Percentiles rank a stretch among this genome's conserved stretches.
phyloP scores from a whole-genome alignment of 129 eudicot species.

The Chrysanthemum seticuspe region DNA sequence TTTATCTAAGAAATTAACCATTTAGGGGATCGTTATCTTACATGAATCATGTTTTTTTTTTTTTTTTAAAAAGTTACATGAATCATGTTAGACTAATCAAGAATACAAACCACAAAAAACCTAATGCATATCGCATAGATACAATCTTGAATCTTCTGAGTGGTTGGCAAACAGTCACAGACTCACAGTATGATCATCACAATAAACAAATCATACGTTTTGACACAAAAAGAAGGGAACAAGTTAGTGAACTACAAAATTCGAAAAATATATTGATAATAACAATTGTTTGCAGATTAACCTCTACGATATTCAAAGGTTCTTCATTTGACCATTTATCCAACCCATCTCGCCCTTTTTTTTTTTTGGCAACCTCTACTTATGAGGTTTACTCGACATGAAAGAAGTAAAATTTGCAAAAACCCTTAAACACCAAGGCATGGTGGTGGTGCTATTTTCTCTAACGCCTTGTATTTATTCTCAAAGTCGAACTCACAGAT shows the following conservation, averaged over 20 bases:
- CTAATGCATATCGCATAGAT: too few species aligned
- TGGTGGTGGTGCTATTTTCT: slow-evolving; percentile 20
- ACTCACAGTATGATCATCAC: too few species aligned
- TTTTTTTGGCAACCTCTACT: not conserved
- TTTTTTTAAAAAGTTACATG: too few species aligned
- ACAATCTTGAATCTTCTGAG: too few species aligned
- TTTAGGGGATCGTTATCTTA: too few species aligned
- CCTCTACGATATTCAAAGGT: not conserved
- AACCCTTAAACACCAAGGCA: slow-evolving; percentile 17
- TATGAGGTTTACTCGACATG: not conserved
- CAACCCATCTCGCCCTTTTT: not conserved
- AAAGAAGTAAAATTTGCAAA: slow-evolving; percentile 8
- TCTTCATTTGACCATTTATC: not conserved
- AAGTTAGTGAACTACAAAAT: not conserved
- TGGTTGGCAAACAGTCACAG: too few species aligned
- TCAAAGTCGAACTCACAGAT: slow-evolving; percentile 23
- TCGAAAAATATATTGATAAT: not conserved
- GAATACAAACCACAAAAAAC: too few species aligned
- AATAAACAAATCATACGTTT: not conserved
- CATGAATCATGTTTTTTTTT: too few species aligned
- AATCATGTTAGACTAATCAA: too few species aligned
- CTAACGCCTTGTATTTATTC: slow-evolving; percentile 31
- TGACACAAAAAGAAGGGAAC: not conserved
- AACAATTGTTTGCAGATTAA: not conserved
- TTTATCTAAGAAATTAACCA: too few species aligned